Base-by-base conservation (phyloP, 2,329 filamentous ascomycete species). In the Aciculosporium take region DNA sequence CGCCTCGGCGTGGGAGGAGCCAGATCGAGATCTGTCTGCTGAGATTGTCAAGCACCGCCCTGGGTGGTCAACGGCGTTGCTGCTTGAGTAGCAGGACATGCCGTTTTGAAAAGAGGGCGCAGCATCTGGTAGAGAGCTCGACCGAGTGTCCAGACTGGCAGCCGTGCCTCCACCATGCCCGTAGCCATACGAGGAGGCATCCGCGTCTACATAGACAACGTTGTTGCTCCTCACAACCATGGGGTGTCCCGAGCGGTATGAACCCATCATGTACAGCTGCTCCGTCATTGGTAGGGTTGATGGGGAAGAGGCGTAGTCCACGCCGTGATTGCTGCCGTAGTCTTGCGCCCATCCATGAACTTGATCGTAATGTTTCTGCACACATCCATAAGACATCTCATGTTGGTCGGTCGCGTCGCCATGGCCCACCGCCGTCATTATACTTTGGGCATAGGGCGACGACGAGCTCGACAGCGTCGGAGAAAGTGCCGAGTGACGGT, bases 151-250 rank as follows among this genome's bases (percentile, higher is more conserved):
- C 13, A 52, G 41, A 21, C 40, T 44, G 7, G 52, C 37, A 10
- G 44, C 30, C 20, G 44, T 17, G 4, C 42, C 43, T 7, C 47
- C 50, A 2, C 35, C 50, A 2, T 31, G 44, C 25, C 42, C 42
- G 38, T 56, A 60, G 28, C 48, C 45, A 31, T 57, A 60, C 30
- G 42, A 46, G 9, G 43, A 47, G 12, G 48, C 41, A 18, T 57
- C 54, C 25, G 53, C 36, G 18, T 57, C 54, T 13, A 54, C 43
- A 27, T 54, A 59, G 28, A 57, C 27, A 20, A 45, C 25, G 18
- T 40, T 40, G 34, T 33, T 46, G 27, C 46, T 38, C 34, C 54
- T 56, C 7, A 40, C 28, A 1, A 42, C 30, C 18, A 45, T n/a
- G 17, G 37, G n/a, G 28, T 41, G 41, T n/a, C 46, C 40, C 4